Base-by-base conservation (phyloP, 192 early-diverging fungal genomes). In the Coemansia sp. region DNA sequence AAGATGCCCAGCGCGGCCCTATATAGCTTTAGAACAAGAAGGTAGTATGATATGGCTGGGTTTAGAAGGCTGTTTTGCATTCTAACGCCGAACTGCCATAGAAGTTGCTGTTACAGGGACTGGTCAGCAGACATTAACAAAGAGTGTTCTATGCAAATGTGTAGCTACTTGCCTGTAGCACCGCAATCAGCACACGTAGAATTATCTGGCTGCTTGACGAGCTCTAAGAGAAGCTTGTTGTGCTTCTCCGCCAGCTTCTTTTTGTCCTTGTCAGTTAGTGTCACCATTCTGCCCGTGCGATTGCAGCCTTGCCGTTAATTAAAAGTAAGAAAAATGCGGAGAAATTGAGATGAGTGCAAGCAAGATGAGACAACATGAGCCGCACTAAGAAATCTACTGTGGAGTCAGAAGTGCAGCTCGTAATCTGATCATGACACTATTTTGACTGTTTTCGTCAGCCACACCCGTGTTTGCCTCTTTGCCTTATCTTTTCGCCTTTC, bases 1-100 rank as follows among this genome's bases (percentile, higher is more conserved):
- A 92, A 3, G 94, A 95, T 36, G 92, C 89, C 92, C 92, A 95
- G 52, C 91, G 91, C 20, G 93, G 91, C n/a, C 88, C 92, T 94
- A 88, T 11, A 67, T 34, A 36, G 20, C 15, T 52, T 39, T 10
- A 24, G 8, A 10, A 52, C 20, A 24, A 10, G 22, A 22, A 24
- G 22, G 3, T 9, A 52, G 8, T 8, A 22, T 8, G 49, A 24
- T 11, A n/a, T 22, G 27, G 11, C 20, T 20, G 49, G 20, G 49
- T 22, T 60, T 60, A 60, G 31, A 60, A 34, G 3, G 31, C 29
- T 16, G 16, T 16, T 16, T 18, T n/a, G 18, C 31, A 20, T 60
- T 8, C 49, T 11, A 22, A 22, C 22, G 10, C 6, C 20, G n/a
- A 22, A 38, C 36, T 38, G 7, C 36, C 36, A 38, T n/a, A n/a